Base-by-base conservation (phyloP, 345 rosid species). In the Microcos paniculata region DNA sequence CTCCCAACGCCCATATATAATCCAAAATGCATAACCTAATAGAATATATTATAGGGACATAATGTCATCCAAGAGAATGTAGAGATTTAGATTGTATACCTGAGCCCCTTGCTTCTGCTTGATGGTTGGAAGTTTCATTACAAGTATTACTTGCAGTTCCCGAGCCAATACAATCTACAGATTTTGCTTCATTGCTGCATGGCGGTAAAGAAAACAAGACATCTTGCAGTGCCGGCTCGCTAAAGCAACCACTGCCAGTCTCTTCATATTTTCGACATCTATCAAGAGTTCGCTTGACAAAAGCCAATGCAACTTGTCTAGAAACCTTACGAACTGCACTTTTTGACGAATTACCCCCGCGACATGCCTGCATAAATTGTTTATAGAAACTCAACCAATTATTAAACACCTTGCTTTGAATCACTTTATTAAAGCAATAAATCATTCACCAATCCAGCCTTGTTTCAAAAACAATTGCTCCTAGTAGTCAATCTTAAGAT, bases 91-190 rank as follows among this genome's bases (percentile, higher is more conserved):
- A 69, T 58, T 48, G 55, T 14, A 40, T 83, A 96, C 99, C 99
- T 80, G 97, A 90, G 76, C 91, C 96, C 85, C 88, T 90, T 77
- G 92, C 91, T 52, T 91, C 97, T n/a, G 83, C 78, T 68, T 84
- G 94, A 77, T 84, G 87, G 83, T 89, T 89, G 65, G 86, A 84
- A 73, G 86, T 87, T 74, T 93, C 98, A 70, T 88, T 90, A 80
- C 81, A 86, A 1, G 93, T 92, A 83, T 92, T 96, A 82, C 99
- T 93, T 28, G 95, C 97, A 57, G 98, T 93, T 78, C 98, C 96
- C 30, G 99, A 96, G 81, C 98, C 99, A 53, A 95, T 93, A 83
- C 92, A 84, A 62, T 94, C 98, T 14, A 80, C 77, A 78, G 97
- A 93, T 79, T 96, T 96, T 62, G 97, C 88, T 74, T 90, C 94